Conservation (phyloP, 768 basidiomycete species). For the Kwoniella sp. region DNA sequence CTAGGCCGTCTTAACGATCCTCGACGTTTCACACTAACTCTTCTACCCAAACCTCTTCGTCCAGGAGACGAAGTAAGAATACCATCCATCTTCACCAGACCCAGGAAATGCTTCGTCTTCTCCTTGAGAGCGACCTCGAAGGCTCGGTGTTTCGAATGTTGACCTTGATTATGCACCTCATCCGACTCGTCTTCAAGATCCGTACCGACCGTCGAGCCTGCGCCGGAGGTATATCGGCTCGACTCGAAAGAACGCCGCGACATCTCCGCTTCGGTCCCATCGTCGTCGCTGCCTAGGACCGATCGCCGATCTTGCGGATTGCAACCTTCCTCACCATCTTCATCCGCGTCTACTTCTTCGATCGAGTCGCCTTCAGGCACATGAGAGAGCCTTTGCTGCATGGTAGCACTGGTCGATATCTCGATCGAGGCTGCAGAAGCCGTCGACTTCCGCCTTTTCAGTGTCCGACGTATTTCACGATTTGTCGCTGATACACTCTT, state of each 20-base stretch:
- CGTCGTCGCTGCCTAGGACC: conserved; percentile 54
- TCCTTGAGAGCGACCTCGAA: conserved; percentile 51
- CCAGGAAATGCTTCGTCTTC: conserved; percentile 50
- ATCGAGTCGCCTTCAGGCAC: conserved; percentile 35
- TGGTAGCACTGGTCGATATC: background rate
- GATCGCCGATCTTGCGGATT: background rate
- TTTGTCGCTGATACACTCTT: conserved; percentile 53
- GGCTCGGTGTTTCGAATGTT: conserved; percentile 23
- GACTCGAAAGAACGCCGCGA: conserved; percentile 63
- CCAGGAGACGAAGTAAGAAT: conserved; percentile 29
- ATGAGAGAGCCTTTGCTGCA: conserved; percentile 26
- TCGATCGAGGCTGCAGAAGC: conserved; percentile 12
- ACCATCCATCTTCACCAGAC: conserved; percentile 43
- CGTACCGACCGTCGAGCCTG: conserved; percentile 29
- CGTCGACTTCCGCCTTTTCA: conserved; percentile 29
- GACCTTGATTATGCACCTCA: conserved; percentile 12
- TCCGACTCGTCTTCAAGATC: conserved; percentile 36
- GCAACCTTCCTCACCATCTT: conserved; percentile 49
- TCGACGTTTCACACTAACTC: conserved; percentile 4
- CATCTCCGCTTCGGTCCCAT: conserved; percentile 59
- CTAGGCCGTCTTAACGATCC: conserved; percentile 5
- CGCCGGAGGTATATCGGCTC: conserved; percentile 32
- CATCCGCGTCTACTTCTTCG: conserved; percentile 38
- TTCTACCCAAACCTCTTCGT: background rate
- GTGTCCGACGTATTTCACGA: conserved; percentile 35